Base-by-base conservation (phyloP, 176 grass and related monocot genomes). In the Zoysia pacifica region DNA sequence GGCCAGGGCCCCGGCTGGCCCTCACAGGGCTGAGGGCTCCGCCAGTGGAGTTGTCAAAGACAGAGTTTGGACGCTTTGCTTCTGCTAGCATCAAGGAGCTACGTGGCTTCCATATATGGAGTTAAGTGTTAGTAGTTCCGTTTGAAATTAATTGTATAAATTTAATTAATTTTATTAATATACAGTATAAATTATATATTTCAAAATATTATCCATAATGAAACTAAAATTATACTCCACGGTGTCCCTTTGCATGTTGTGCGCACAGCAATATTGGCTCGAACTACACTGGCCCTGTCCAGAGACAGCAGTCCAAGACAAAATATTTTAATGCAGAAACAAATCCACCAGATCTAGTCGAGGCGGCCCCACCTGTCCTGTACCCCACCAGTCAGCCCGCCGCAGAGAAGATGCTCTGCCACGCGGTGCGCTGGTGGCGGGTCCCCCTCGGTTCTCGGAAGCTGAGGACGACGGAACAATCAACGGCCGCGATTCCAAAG, bases 401-500 rank as follows among this genome's bases (percentile, higher is more conserved):
- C 39, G 4, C 4, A 3, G 48, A 38, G 50, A 71, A 83, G 67
- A 83, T 81, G 78, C 71, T 65, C 46, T 76, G 84, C 37, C 45
- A 60, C 56, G 16, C 38, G 1, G 59, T 15, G 36, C 28, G 73
- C 82, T 67, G 71, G 59, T 86, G 69, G 79, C 1, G 83, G 79
- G 63, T 2, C 12, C 79, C 45, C 3, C 55, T 2, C 28, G 28
- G 28, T 67, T 70, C n/a, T 47, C 2, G 56, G 83, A 79, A 79
- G 48, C 50, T 76, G 51, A 54, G 11, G 56, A 75, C 72, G 81
- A 87, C 89, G 72, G 85, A 79, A 86, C 78, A 93, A 89, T 93
- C 87, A 87, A 93, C 85, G 91, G 87, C 79, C 73, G 71, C 83
- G 81, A 89, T 92, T 89, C 84, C 84, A 81, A 92, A 66, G 87